phyloP scores from a whole-genome alignment of 805 yeast genomes.

The Zygotorulaspora chibaensis region DNA sequence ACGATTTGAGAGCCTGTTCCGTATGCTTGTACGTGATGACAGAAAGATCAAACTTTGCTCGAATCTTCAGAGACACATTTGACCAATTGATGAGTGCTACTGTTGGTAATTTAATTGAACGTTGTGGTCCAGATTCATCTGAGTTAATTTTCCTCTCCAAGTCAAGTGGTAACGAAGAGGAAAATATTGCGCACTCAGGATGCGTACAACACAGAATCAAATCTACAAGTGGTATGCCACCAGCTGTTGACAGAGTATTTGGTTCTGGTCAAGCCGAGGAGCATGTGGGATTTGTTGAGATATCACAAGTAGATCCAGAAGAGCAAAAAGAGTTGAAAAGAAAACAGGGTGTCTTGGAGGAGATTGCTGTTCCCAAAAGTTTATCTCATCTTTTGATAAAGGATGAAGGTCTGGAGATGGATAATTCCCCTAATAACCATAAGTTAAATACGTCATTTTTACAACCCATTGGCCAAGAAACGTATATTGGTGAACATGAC shows the following conservation, averaged over 20 bases:
- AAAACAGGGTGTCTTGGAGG: constrained; percentile 48
- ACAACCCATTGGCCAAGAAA: neutral
- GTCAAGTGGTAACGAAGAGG: constrained; percentile 7
- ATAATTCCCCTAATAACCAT: too few species aligned
- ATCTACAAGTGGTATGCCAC: constrained; percentile 50
- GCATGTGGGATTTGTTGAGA: constrained; percentile 38
- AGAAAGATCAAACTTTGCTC: constrained; percentile 58
- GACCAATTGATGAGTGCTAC: constrained; percentile 65
- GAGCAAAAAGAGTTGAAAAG: constrained; percentile 48
- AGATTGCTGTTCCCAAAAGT: constrained; percentile 51
- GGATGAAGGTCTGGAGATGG: constrained; percentile 22
- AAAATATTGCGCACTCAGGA: constrained; percentile 1
- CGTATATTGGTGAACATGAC: neutral
- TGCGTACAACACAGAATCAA: neutral
- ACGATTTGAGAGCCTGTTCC: constrained; percentile 63
- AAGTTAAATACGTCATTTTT: too few species aligned
- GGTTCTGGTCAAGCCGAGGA: constrained; percentile 32
- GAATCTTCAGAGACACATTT: constrained; percentile 60
- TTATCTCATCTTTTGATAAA: constrained; percentile 46
- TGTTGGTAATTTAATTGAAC: constrained; percentile 53
- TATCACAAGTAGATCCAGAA: constrained; percentile 35
- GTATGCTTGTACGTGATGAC: constrained; percentile 61
- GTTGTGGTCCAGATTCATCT: constrained; percentile 61
- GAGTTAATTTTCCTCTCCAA: constrained; percentile 43
- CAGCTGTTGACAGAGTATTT: constrained; percentile 48